Evolutionary conservation across 768 basidiomycete species (phyloP).

Genomic region (Phlegmacium glaucopus): DNA sequence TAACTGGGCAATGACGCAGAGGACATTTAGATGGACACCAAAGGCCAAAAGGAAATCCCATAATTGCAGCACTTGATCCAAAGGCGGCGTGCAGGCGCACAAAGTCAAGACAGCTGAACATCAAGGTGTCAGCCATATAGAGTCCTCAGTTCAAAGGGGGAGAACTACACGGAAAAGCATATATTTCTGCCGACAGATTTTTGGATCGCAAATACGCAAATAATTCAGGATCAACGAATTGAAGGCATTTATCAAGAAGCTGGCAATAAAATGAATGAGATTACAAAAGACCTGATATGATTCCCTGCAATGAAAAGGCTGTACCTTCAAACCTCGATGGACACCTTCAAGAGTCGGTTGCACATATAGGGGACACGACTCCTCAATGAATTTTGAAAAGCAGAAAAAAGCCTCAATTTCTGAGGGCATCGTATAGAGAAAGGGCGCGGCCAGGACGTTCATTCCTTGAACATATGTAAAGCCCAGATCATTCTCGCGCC

Average conservation of each 20-base stretch:
- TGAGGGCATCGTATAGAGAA: constrained; percentile 95
- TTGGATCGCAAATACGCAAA: constrained; percentile 80
- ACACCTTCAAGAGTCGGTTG: constrained; percentile 96
- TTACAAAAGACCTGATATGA: too few species aligned
- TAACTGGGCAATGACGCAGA: constrained; percentile 96
- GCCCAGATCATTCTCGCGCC: constrained; percentile 73
- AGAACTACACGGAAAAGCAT: constrained; percentile 89
- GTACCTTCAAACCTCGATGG: constrained; percentile 85
- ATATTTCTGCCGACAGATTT: constrained; percentile 92
- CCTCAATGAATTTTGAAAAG: constrained; percentile 95
- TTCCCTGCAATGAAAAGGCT: constrained; percentile 1
- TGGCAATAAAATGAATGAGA: constrained; percentile 25
- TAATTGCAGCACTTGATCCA: constrained; percentile 89
- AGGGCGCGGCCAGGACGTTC: constrained; percentile 98
- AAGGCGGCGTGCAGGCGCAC: constrained; percentile 94
- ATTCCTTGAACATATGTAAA: constrained; percentile 99
- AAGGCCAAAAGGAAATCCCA: constrained; percentile 99
- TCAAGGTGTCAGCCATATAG: too few species aligned
- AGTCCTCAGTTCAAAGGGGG: neutral
- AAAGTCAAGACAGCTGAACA: constrained; percentile 82
- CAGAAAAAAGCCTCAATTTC: constrained; percentile 98
- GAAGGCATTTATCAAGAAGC: constrained; percentile 91
- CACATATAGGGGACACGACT: constrained; percentile 93
- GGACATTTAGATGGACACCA: constrained; percentile 93
- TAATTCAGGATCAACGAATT: constrained; percentile 87